phyloP scores from a whole-genome alignment of 352 stramenopile genomes.

The Pythium guiyangense region DNA sequence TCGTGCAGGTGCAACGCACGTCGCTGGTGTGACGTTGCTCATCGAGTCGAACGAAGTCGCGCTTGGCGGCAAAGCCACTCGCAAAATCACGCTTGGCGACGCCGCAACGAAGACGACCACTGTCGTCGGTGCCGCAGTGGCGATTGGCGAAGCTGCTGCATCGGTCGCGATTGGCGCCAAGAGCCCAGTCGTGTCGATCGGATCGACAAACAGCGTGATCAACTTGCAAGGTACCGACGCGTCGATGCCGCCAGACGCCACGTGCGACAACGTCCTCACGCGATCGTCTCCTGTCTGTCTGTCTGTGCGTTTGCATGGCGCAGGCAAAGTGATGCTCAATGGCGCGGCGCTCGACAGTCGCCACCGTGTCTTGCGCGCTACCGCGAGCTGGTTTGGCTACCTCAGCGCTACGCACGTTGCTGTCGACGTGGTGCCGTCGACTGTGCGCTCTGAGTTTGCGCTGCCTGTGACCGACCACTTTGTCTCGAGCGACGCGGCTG shows the following conservation, averaged over 20 bases:
- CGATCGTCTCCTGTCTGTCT: not conserved
- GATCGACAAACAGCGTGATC: conserved; percentile 24
- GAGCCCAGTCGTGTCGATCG: conserved; percentile 28
- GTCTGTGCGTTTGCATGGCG: not conserved
- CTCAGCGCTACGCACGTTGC: conserved; percentile 24
- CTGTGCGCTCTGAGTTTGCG: conserved; percentile 15
- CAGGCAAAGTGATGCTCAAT: conserved; percentile 56
- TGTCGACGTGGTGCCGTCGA: conserved; percentile 6
- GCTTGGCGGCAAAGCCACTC: conserved; percentile 30
- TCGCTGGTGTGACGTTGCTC: conserved; percentile 18
- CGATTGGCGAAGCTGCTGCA: conserved; percentile 20
- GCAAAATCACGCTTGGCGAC: conserved; percentile 27
- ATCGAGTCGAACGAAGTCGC: conserved; percentile 23
- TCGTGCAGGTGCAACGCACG: conserved; percentile 17
- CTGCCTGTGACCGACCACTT: conserved; percentile 24
- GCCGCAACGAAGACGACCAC: conserved; percentile 15
- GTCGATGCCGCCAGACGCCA: not conserved
- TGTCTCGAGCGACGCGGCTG: conserved; percentile 21
- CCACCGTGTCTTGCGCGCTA: conserved; percentile 13
- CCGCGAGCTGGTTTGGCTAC: conserved; percentile 25
- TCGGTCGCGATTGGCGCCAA: conserved; percentile 26
- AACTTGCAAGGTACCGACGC: conserved; percentile 20
- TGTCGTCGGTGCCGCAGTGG: conserved; percentile 13
- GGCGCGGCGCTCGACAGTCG: conserved; percentile 32
- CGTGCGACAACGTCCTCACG: not conserved